Evolutionary conservation across 2,329 filamentous ascomycete species (phyloP), one percentile per base, ranked within the genome.

Genomic region (Aspergillus sp.): DNA sequence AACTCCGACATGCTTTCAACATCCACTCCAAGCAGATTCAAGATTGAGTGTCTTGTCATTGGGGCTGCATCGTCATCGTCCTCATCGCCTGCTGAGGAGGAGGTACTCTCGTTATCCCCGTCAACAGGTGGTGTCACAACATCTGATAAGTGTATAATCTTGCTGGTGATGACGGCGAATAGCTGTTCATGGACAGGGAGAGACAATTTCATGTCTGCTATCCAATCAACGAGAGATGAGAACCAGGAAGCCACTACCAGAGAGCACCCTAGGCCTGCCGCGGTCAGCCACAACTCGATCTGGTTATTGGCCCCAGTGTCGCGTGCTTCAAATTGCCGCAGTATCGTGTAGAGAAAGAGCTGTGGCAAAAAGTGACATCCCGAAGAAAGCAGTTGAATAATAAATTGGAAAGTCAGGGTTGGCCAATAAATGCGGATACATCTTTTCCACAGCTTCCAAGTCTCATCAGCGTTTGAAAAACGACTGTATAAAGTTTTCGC

Each of bases 11-110:
- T 78, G 38, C 87, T 81, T 59, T 84, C 83, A 10, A 82, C 77
- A 66, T 92, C 88, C 4, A 92, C 85, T 17, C 87, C 88, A 47
- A 91, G 85, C 36, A 91, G 76, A 66, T 92, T 92, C 50, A 91
- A 85, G 3, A 87, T 88, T 45, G 57, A 59, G 36, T 59, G 55
- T 20, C 53, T 59, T 5, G 55, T 81, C 83, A 70, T 91, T 87
- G 60, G 80, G 76, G 20, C 81, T 79, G 42, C 45, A 25, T 52
- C 42, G 66, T 62, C 77, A 11, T 81, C 73, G 1, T 47, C 25
- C 5, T 31, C 44, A 25, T 19, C 11, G 6, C 21, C 44, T 5
- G 40, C 43, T 4, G 34, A n/a, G 5, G 43, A 46, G 44, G 25
- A 32, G 17, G 25, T 40, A 19, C 34, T 41, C 4, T 49, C 45